phyloP scores from a whole-genome alignment of 495 filamentous ascomycete genomes.

The Venustampulla echinocandica region DNA sequence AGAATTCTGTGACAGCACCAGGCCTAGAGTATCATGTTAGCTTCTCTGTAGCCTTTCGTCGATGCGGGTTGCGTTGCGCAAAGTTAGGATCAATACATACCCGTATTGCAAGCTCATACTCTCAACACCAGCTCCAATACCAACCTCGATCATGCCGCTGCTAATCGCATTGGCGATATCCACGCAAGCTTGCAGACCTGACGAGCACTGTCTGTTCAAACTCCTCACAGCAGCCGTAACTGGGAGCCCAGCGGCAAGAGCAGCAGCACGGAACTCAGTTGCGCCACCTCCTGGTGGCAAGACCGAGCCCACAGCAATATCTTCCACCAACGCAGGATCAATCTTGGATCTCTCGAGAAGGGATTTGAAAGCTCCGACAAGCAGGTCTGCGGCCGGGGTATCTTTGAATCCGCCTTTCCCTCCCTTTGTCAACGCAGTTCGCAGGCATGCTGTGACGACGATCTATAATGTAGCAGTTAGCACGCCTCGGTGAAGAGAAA shows the following conservation, averaged over 20 bases:
- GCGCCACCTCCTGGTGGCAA: slow-evolving; percentile 89
- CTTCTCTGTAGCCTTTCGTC: background rate
- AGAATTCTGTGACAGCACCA: slow-evolving; percentile 86
- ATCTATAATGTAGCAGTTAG: slow-evolving; percentile 40
- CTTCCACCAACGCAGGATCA: slow-evolving; percentile 76
- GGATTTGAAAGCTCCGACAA: slow-evolving; percentile 66
- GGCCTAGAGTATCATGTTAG: slow-evolving; percentile 41
- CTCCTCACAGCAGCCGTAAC: slow-evolving; percentile 71
- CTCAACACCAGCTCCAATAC: slow-evolving; percentile 95
- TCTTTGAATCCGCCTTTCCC: slow-evolving; percentile 95
- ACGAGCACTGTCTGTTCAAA: slow-evolving; percentile 87
- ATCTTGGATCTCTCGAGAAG: slow-evolving; percentile 78
- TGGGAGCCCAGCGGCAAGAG: slow-evolving; percentile 86
- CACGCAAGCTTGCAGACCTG: slow-evolving; percentile 79
- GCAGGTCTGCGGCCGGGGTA: slow-evolving; percentile 75
- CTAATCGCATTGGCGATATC: slow-evolving; percentile 89
- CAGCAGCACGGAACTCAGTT: slow-evolving; percentile 91
- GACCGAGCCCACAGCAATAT: slow-evolving; percentile 86
- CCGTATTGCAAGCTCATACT: slow-evolving; percentile 92
- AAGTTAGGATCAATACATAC: slow-evolving; percentile 32
- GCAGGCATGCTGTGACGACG: slow-evolving; percentile 87
- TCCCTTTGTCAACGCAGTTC: slow-evolving; percentile 85
- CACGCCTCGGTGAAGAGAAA: background rate
- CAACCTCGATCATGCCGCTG: slow-evolving; percentile 88
- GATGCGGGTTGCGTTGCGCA: background rate